These are phyloP conservation scores for Plasmodium malariae DNA, from an alignment of 169 alveolate genomes.

Conservation along the genomic window DNA sequence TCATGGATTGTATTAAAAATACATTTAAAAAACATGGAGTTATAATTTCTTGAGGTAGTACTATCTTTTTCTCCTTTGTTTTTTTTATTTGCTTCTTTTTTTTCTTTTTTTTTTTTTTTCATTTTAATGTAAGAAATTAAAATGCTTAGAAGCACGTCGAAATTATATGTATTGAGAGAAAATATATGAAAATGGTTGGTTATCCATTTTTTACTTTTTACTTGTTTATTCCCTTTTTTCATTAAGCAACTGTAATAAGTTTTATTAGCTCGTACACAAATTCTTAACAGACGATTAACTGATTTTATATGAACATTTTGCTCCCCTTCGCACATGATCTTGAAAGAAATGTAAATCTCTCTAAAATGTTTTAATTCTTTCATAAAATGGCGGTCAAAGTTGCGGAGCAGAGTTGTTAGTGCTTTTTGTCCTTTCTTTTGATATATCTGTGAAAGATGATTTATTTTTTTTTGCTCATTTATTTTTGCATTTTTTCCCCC, in stretches of 20 bases:
- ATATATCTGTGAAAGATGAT: not conserved
- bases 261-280: not conserved
- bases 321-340: not conserved
- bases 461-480: not conserved
- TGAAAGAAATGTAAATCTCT: conserved; percentile 4
- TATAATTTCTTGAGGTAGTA: conserved; percentile 1
- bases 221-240: not conserved
- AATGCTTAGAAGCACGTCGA: not conserved
- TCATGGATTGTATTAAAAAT: conserved; percentile 50
- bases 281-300: not conserved
- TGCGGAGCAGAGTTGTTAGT: not conserved
- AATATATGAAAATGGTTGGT: conserved; percentile 14
- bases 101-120: conserved; percentile 6
- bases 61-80: conserved; percentile 1
- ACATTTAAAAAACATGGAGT: conserved; percentile 49
- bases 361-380: conserved; percentile 32
- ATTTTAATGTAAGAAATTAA: conserved; percentile 11
- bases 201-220: conserved; percentile 21
- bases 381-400: conserved; percentile 12
- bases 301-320: not conserved
- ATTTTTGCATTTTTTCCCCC: not conserved
- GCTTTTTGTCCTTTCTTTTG: conserved; percentile 5
- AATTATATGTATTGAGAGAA: not conserved
- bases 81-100: not conserved
- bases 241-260: not conserved